Base-by-base conservation (phyloP, 805 yeast species). In the Yamadazyma sp. region DNA sequence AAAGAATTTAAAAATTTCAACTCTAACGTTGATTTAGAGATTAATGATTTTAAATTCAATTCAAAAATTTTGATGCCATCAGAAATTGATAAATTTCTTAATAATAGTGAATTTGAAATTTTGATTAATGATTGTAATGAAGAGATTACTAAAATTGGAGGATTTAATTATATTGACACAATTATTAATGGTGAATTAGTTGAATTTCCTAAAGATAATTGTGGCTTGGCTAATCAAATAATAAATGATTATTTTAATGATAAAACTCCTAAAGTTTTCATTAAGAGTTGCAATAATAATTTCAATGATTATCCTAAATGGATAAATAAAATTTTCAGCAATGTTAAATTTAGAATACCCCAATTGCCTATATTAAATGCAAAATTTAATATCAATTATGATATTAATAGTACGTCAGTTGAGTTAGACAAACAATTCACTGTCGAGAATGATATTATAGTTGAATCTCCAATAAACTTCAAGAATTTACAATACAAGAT, bases 121-220 rank as follows among this genome's bases (percentile, higher is more conserved):
- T 44, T 49, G 7, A 29, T 64, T 2, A 39, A 48, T 17, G 58
- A 56, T 35, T 62, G 69, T 43, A 27, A 48, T 5, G 31, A 30
- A 3, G 27, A 45, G 2, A 44, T 49, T 8, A 38, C 48, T 6
- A 30, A 33, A 10, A 33, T 62, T 4, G 68, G 67, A 1, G 25
- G 38, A 8, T 42, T 42, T 24, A 15, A 24, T 10, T 26, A 30
- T 14, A 36, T 27, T 12, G 29, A 39, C 12, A 19, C 31, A 13
- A 10, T 24, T 5, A 19, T 42, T 5, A 17, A 33, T 24, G 39
- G 39, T 2, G n/a, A 12, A 25, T 26, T 35, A 25, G 11, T 18
- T 18, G 22, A 31, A 19, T 30, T 34, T 27, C 30, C 39, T 16
- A 22, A 24, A 13, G 29, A 35, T 20, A 31, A 30, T n/a, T 33